Base-by-base conservation (phyloP, 306 rosid genomes). In the Vigna mungo region DNA sequence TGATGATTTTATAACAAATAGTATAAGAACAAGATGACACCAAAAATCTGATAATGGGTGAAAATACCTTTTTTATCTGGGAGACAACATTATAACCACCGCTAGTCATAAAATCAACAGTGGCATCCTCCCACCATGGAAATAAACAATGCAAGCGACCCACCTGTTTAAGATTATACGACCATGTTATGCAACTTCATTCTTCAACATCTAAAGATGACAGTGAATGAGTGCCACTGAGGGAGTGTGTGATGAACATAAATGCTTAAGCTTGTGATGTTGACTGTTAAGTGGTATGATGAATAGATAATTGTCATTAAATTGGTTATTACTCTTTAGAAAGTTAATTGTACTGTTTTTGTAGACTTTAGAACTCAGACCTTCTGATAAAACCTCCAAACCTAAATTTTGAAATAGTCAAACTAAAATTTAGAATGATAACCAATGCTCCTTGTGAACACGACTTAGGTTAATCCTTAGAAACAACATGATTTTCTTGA, bases 121-220 rank as follows among this genome's bases (percentile, higher is more conserved):
- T 78, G 46, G 91, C 90, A 82, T 92, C 91, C 78, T 87, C 91
- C 93, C 92, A 90, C 92, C 92, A 92, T 25, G 96, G 96, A 16
- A 83, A 39, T 75, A 83, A 80, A 77, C 96, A 90, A 74, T 92
- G 93, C 88, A 89, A 85, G 82, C 93, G 96, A 5, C 85, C 90
- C 14, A 87, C 66, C 93, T 89, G 74, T 34, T 72, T 48, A 81
- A 80, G 66, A 77, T 66, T 51, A 59, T 58, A 74, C 6, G 20
- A 48, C 16, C 49, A 56, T 51, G 77, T 78, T 52, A 78, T 69
- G 25, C 46, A 69, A 46, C 44, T 52, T 39, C 59, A 15, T 47
- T 74, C 36, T 20, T 48, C 51, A 80, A 53, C 68, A 69, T 61
- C 44, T 68, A 20, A 66, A 59, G 41, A 39, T 76, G n/a, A 36